Evolutionary conservation across 2,329 filamentous ascomycete genomes (phyloP).

Genomic region (Fonsecaea pugnacius): DNA sequence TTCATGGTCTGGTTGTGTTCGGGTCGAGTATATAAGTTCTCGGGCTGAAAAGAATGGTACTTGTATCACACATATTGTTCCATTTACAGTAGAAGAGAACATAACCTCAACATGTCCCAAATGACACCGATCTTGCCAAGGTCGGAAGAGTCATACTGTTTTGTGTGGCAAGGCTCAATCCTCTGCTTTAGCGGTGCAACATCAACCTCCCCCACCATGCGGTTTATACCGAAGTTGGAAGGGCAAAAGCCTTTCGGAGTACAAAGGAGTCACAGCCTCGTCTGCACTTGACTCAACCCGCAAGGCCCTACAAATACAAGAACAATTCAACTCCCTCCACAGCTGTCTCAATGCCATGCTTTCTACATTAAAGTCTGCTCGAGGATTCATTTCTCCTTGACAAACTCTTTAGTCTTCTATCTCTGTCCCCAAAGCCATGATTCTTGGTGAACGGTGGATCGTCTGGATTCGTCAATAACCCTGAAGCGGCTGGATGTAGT

Average conservation of each 20-base stretch:
- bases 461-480: too few relatives aligned
- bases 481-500: too few relatives aligned
- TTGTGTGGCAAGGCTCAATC: neutral
- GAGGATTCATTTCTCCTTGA: too few relatives aligned
- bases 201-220: neutral
- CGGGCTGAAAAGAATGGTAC: too few relatives aligned
- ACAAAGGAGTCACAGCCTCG: neutral
- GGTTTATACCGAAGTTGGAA: neutral
- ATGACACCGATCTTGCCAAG: neutral
- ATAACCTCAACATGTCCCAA: neutral
- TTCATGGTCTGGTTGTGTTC: neutral
- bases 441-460: too few relatives aligned
- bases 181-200: neutral
- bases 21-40: neutral
- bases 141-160: neutral
- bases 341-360: neutral
- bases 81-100: neutral
- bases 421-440: too few relatives aligned
- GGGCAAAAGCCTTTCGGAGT: neutral
- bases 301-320: neutral
- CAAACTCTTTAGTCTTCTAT: too few relatives aligned
- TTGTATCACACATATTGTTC: neutral
- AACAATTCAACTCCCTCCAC: neutral
- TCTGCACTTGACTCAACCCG: neutral
- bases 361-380: too few relatives aligned